Conservation (phyloP, 2,329 filamentous ascomycete genomes). For the Gremmenia infestans region DNA sequence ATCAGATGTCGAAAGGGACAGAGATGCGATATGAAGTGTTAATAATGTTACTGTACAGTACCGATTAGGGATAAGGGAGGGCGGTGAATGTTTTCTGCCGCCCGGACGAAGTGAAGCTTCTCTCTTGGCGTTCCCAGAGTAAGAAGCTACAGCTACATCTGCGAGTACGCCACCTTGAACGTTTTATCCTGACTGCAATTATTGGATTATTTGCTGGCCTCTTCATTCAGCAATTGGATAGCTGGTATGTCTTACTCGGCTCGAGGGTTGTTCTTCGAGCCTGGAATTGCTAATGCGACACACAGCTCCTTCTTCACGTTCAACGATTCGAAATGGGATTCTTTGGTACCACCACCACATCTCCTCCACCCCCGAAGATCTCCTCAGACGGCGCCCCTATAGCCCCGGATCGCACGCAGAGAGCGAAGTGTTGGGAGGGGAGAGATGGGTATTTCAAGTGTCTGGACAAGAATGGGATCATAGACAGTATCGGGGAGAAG, state of each 20-base stretch:
- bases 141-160: neutral
- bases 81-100: neutral
- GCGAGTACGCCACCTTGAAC: neutral
- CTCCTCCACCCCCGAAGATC: slow-evolving; percentile 39
- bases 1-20: neutral
- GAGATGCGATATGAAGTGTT: neutral
- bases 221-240: no score
- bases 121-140: neutral
- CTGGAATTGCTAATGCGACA: neutral
- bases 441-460: slow-evolving; percentile 86
- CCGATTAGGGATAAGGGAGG: neutral
- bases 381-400: slow-evolving; percentile 58
- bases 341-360: slow-evolving; percentile 35
- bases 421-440: slow-evolving; percentile 81
- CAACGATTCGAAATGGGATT: slow-evolving; percentile 42
- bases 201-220: no score
- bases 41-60: no score
- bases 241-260: no score
- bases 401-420: slow-evolving; percentile 79
- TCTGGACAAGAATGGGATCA: slow-evolving; percentile 73
- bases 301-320: neutral
- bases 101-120: neutral
- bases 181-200: no score
- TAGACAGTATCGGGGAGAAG: slow-evolving; percentile 64
- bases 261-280: neutral